These are phyloP conservation scores for Barnettozyma hawaiiensis DNA, from an alignment of 1,139 yeast genomes.

Conservation along the genomic window DNA sequence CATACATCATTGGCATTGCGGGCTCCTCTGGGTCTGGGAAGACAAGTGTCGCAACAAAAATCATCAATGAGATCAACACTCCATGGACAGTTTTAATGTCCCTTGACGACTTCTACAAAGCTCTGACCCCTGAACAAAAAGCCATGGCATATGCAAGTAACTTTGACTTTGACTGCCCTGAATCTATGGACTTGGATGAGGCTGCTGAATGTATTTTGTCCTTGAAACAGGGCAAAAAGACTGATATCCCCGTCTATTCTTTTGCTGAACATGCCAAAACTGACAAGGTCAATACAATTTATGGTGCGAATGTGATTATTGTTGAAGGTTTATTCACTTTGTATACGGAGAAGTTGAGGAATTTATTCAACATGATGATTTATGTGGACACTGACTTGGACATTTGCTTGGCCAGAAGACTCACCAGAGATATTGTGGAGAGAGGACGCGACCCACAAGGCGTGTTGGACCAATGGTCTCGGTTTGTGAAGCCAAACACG, in stretches of 20 bases:
- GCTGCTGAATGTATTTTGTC: constrained; percentile 57
- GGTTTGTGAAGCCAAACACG: constrained; percentile 89
- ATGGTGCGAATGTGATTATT: constrained; percentile 91
- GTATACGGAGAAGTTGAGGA: constrained; percentile 62
- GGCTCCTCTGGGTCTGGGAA: constrained; percentile 96
- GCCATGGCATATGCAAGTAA: constrained; percentile 58
- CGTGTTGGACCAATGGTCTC: constrained; percentile 83
- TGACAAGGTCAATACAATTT: constrained; percentile 63
- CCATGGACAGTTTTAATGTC: constrained; percentile 96
- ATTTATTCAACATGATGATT: constrained; percentile 77
- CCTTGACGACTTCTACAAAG: constrained; percentile 85
- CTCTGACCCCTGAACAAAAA: constrained; percentile 57
- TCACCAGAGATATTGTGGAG: constrained; percentile 78
- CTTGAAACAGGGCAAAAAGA: constrained; percentile 56
- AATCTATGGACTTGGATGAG: constrained; percentile 72
- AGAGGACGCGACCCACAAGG: constrained; percentile 83
- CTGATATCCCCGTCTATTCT: constrained; percentile 82
- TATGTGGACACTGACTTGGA: constrained; percentile 94
- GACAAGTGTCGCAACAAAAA: constrained; percentile 82
- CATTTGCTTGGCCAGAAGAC: constrained; percentile 80
- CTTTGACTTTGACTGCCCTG: constrained; percentile 84
- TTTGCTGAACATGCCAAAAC: constrained; percentile 72
- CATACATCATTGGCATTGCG: constrained; percentile 90
- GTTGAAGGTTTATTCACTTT: constrained; percentile 89
- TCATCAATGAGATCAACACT: constrained; percentile 73